Evolutionary conservation across 495 filamentous ascomycete species (phyloP), one percentile per base, ranked within the genome.

Genomic region (Hyaloscypha hepaticicola): DNA sequence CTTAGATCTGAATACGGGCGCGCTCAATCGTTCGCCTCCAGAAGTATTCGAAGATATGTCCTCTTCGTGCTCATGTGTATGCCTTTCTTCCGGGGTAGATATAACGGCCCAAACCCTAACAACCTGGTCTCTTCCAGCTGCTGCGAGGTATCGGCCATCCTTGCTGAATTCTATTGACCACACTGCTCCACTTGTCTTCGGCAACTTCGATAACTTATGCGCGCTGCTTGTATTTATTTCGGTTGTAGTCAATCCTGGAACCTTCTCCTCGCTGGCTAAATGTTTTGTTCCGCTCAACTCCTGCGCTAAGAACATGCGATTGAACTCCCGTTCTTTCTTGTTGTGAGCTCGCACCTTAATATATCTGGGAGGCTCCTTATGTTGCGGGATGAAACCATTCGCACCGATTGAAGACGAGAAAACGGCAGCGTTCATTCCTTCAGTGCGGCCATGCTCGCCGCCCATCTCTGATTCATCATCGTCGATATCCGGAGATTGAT

Each of bases 111-210:
- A 99, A 38, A 98, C 85, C 48, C 96, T 82, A 5, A 99, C 89
- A 29, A 94, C 82, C 56, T 84, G 84, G 72, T 98, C 96, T 67
- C 92, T 89, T 3, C 95, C 95, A 14, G 87, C 96, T 22, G 92
- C 90, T 14, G 95, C 95, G 11, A 99, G 79, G 74, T 93, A 96
- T 72, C 83, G 91, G 14, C 95, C 95, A 78, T 98, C 95, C 55
- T 90, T 92, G 66, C 93, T 97, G 68, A 97, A 97, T 65, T 91
- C 90, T 67, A 91, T 84, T 5, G 95, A 88, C 95, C 95, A 99
- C 31, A 96, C 85, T 4, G 95, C 92, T 21, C 85, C 80, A 45
- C 78, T 76, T 21, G 73, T 72, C 29, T 74, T 72, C 26, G 67
- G 22, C 12, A 29, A 22, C 55, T 75, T 77, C 33, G 74, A 69